Percentiles rank a stretch among this genome's conserved stretches.
Evolutionary conservation across 2,329 filamentous ascomycete genomes (phyloP).

Genomic region (Xylariaceae sp.): DNA sequence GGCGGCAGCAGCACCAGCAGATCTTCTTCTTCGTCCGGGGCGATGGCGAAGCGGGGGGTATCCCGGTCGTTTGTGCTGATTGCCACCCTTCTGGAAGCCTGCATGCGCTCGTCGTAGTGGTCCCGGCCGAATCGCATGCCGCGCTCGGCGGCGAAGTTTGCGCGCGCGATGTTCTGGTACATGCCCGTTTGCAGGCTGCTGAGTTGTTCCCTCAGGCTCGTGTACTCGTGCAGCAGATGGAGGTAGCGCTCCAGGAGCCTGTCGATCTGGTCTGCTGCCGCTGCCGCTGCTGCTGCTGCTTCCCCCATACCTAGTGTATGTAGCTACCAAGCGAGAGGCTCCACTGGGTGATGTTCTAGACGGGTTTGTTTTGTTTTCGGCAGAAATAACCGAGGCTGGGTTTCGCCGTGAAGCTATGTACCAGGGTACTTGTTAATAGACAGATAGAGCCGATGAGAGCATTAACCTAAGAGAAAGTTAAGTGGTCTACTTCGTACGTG

Average conservation of each 20-base stretch:
- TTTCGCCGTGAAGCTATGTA: not conserved
- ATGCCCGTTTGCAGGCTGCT: slow-evolving; percentile 57
- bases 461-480: too few relatives aligned
- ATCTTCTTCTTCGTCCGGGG: slow-evolving; percentile 9
- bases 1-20: not conserved
- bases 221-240: slow-evolving; percentile 67
- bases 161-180: slow-evolving; percentile 67
- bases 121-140: slow-evolving; percentile 69
- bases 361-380: not conserved
- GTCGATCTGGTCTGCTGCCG: slow-evolving; percentile 54
- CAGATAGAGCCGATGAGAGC: too few relatives aligned
- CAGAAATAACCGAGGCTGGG: not conserved
- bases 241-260: slow-evolving; percentile 67
- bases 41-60: slow-evolving; percentile 30
- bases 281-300: too few relatives aligned
- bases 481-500: too few relatives aligned
- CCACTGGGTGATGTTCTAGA: not conserved
- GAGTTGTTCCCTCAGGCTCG: slow-evolving; percentile 58
- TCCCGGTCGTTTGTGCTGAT: slow-evolving; percentile 23
- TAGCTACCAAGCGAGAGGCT: not conserved
- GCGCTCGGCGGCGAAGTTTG: slow-evolving; percentile 71
- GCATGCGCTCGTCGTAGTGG: slow-evolving; percentile 75
- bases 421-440: too few relatives aligned
- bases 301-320: slow-evolving; percentile 34
- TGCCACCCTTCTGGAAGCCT: slow-evolving; percentile 54